Conservation (phyloP, 2,329 filamentous ascomycete species). For the Macrophomina tecta region DNA sequence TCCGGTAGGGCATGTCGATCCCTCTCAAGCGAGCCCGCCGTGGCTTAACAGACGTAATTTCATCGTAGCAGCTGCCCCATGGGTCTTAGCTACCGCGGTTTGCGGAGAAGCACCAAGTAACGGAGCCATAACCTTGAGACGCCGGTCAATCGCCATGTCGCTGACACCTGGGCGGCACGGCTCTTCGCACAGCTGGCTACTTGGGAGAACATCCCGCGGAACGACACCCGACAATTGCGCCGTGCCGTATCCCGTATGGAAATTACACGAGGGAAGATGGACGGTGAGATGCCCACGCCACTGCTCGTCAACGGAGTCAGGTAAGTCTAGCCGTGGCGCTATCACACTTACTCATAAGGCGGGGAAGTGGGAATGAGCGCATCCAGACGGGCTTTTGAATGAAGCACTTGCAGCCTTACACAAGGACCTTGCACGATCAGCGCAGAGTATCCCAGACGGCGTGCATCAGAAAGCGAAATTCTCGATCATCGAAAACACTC, state of each 20-base stretch:
- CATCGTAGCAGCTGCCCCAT: constrained; percentile 17
- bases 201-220: neutral
- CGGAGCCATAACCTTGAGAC: constrained; percentile 10
- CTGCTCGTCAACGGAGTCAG: no score
- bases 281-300: no score
- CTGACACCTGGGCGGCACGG: neutral
- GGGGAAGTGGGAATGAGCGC: neutral
- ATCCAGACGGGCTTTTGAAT: neutral
- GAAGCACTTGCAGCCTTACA: neutral
- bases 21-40: neutral
- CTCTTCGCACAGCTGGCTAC: neutral
- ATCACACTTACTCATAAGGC: no score
- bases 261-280: no score
- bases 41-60: constrained; percentile 7
- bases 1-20: constrained; percentile 10
- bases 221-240: neutral
- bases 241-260: no score
- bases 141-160: constrained; percentile 4
- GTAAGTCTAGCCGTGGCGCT: no score
- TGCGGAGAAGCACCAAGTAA: constrained; percentile 8
- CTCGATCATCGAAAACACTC: neutral
- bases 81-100: constrained; percentile 2
- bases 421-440: neutral
- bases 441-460: neutral
- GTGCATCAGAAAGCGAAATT: constrained; percentile 13